Base-by-base conservation (phyloP, 2,329 filamentous ascomycete species). In the Fonsecaea monophora region DNA sequence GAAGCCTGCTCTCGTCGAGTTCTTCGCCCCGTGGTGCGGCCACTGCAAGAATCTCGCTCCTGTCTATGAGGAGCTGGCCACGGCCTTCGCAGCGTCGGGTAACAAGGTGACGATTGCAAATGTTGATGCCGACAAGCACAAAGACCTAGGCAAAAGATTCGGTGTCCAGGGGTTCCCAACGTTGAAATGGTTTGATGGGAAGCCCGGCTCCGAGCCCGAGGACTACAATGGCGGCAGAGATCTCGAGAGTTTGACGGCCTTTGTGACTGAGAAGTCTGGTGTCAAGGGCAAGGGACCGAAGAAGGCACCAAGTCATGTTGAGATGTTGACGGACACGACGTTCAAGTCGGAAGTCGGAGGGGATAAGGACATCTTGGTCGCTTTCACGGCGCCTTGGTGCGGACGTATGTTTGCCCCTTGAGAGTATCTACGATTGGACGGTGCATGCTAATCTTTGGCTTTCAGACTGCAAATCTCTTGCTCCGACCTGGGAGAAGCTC, bases 1-100 rank as follows among this genome's bases (percentile, higher is more conserved):
- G 80, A 98, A 96, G 84, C 94, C 95, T 53, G 94, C 95, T 0
- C 89, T 99, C 32, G 93, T 98, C 74, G 94, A 98, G 80, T 99
- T 99, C 87, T 98, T 96, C 77, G 95, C 95, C 38, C 94, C 94
- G 30, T 99, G 95, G 95, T 99, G 95, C 77, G 96, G 95, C 37
- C 95, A 99, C 86, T 99, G 95, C 92, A 98, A 98, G 87, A 96
- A 84, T 76, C 90, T 99, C 38, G 95, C 95, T 15, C 96, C 95
- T 58, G 84, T 96, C 67, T 99, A 96, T 81, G 95, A 99, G 79
- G 92, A 99, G 78, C 88, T 99, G 53, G 95, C 88, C 55, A 79
- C 84, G 58, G 82, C 84, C 50, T 96, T 94, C 79, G 88, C 90
- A 71, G 88, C 86, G 75, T 88, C 89, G 71, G 82, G 92, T 82